phyloP scores from a whole-genome alignment of 768 basidiomycete species.

The Termitomyces eurrhizus region DNA sequence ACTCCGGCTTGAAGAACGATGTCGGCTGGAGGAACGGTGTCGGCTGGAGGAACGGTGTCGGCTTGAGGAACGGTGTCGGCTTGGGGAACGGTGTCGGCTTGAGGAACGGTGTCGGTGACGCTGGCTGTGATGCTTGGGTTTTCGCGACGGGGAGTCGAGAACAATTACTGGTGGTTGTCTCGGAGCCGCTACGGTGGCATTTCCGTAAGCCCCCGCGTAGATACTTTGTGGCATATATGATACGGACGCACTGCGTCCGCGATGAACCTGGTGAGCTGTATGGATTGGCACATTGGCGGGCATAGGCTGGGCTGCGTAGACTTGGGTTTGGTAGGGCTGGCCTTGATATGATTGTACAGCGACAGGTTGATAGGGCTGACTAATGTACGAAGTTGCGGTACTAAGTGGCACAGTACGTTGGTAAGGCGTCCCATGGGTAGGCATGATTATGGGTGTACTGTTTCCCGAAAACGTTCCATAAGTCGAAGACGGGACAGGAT shows the following conservation, averaged over 20 bases:
- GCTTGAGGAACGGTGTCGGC: background rate
- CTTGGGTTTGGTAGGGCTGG: background rate
- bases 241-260: constrained; percentile 30
- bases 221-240: constrained; percentile 26
- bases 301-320: constrained; percentile 12
- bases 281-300: constrained; percentile 20
- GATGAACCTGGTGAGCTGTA: constrained; percentile 21
- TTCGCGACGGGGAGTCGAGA: constrained; percentile 19
- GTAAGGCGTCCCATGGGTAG: constrained; percentile 23
- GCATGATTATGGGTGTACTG: constrained; percentile 17
- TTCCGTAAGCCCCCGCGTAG: constrained; percentile 21
- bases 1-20: background rate
- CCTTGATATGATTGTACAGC: background rate
- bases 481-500: constrained; percentile 8
- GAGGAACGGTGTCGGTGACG: constrained; percentile 14
- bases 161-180: constrained; percentile 27
- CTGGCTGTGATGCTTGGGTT: constrained; percentile 27
- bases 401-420: constrained; percentile 18
- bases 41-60: background rate
- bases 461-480: constrained; percentile 23
- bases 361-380: constrained; percentile 2
- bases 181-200: constrained; percentile 13
- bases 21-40: background rate
- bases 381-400: constrained; percentile 22
- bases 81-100: constrained; percentile 8